phyloP scores from a whole-genome alignment of 805 yeast species.

The Schwanniomyces pseudopolymorphus region DNA sequence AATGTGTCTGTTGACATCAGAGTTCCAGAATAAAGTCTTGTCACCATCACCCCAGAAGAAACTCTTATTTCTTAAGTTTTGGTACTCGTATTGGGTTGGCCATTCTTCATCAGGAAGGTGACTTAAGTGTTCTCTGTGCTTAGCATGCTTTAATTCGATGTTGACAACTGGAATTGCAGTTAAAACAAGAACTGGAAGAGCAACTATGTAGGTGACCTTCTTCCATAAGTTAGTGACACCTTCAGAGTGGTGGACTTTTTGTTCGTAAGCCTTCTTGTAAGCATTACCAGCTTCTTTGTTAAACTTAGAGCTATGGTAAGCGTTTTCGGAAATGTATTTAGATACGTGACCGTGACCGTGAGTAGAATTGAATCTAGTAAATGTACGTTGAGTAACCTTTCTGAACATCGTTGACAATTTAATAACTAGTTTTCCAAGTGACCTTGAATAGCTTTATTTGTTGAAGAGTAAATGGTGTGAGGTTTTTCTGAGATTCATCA shows the following conservation, averaged over 20 bases:
- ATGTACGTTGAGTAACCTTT: conserved; percentile 34
- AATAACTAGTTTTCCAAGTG: conserved; percentile 1
- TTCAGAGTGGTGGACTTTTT: conserved; percentile 76
- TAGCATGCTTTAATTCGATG: conserved; percentile 84
- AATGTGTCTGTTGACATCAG: conserved; percentile 85
- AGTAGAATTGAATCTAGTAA: conserved; percentile 36
- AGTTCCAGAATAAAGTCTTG: conserved; percentile 95
- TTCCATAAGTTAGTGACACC: conserved; percentile 80
- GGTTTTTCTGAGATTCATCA: conserved; percentile 7
- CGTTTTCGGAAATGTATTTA: conserved; percentile 39
- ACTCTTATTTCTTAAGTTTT: conserved; percentile 82
- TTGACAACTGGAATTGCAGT: conserved; percentile 79
- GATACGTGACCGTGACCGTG: conserved; percentile 44
- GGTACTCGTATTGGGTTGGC: conserved; percentile 89
- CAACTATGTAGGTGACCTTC: conserved; percentile 76
- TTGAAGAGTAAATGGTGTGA: conserved; percentile 15
- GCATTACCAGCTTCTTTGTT: conserved; percentile 70
- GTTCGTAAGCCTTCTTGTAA: conserved; percentile 59
- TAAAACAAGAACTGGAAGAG: conserved; percentile 76
- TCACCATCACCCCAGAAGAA: conserved; percentile 99
- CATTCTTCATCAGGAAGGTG: conserved; percentile 85
- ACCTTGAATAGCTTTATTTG: background rate
- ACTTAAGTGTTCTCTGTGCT: conserved; percentile 77
- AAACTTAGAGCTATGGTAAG: conserved; percentile 33
- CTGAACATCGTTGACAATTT: conserved; percentile 28